Conservation (phyloP, 2,329 filamentous ascomycete genomes). For the Lithohypha guttulata region DNA sequence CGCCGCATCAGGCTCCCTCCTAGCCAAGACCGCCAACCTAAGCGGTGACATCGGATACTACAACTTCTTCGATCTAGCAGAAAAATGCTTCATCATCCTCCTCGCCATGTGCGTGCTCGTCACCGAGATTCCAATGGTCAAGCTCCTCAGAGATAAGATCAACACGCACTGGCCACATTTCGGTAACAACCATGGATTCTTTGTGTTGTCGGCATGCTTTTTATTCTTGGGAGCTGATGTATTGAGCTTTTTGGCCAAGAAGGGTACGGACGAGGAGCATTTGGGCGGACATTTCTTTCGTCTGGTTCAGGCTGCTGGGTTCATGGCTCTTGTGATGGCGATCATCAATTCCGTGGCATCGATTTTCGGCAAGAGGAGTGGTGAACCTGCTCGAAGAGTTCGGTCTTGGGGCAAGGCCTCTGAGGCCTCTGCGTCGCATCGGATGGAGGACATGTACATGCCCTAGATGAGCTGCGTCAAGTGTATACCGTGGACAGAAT, state of each 20-base stretch:
- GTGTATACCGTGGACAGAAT: too few species aligned
- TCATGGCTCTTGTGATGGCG: conserved; percentile 5
- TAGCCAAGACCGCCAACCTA: conserved; percentile 7
- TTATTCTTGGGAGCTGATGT: conserved; percentile 5
- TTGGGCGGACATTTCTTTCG: conserved; percentile 6
- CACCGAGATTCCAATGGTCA: conserved; percentile 3
- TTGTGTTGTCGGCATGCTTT: neutral
- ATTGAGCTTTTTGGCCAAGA: conserved; percentile 7
- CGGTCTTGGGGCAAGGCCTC: too few species aligned
- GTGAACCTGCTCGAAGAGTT: too few species aligned
- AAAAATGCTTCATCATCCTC: conserved; percentile 6
- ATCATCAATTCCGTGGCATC: neutral
- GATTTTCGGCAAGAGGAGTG: too few species aligned
- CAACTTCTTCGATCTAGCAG: conserved; percentile 6
- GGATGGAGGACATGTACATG: too few species aligned
- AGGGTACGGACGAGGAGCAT: conserved; percentile 2
- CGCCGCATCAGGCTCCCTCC: neutral
- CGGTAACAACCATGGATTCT: conserved; percentile 1
- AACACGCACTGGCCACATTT: conserved; percentile 4
- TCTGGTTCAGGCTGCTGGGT: conserved; percentile 5
- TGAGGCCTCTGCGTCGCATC: too few species aligned
- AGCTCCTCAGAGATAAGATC: neutral
- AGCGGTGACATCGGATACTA: neutral
- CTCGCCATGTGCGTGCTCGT: conserved; percentile 1
- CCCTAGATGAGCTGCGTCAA: too few species aligned